These are phyloP conservation scores for Sporothrix pseudoabietina DNA, from an alignment of 2,329 filamentous ascomycete genomes.

Conservation along the genomic window DNA sequence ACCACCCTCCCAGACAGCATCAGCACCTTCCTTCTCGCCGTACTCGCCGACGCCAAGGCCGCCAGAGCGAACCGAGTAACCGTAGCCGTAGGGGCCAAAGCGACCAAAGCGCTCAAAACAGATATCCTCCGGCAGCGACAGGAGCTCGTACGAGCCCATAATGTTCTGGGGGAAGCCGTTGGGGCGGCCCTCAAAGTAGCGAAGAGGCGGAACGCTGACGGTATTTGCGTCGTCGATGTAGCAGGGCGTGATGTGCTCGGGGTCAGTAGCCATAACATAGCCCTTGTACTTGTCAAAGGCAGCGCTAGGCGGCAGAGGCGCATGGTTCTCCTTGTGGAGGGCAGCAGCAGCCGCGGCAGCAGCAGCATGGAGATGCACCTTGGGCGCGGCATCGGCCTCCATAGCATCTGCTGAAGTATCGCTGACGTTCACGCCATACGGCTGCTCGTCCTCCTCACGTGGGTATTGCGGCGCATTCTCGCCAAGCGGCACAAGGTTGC, in stretches of 20 bases:
- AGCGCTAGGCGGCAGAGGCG: conserved; percentile 34
- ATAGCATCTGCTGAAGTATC: conserved; percentile 8
- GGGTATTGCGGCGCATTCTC: conserved; percentile 84
- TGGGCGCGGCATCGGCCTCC: conserved; percentile 28
- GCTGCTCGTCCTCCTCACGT: conserved; percentile 60
- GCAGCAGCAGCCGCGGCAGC: conserved; percentile 19
- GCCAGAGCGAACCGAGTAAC: conserved; percentile 76
- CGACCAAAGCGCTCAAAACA: conserved; percentile 93
- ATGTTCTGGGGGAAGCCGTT: conserved; percentile 81
- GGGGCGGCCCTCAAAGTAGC: conserved; percentile 75
- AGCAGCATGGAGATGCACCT: conserved; percentile 37
- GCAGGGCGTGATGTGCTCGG: conserved; percentile 68
- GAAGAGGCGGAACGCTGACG: conserved; percentile 68
- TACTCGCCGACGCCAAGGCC: conserved; percentile 84
- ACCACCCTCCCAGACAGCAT: conserved; percentile 72
- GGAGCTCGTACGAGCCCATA: conserved; percentile 81
- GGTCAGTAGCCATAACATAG: conserved; percentile 36
- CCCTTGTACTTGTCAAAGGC: conserved; percentile 31
- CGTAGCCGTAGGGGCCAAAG: conserved; percentile 85
- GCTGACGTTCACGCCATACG: conserved; percentile 41
- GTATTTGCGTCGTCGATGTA: conserved; percentile 71
- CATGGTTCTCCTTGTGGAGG: conserved; percentile 32
- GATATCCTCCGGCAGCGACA: conserved; percentile 78
- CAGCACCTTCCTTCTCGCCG: conserved; percentile 78
- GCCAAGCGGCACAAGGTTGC: conserved; percentile 64